phyloP scores from a whole-genome alignment of 805 yeast species.

The Yamadazyma akitaensis region DNA sequence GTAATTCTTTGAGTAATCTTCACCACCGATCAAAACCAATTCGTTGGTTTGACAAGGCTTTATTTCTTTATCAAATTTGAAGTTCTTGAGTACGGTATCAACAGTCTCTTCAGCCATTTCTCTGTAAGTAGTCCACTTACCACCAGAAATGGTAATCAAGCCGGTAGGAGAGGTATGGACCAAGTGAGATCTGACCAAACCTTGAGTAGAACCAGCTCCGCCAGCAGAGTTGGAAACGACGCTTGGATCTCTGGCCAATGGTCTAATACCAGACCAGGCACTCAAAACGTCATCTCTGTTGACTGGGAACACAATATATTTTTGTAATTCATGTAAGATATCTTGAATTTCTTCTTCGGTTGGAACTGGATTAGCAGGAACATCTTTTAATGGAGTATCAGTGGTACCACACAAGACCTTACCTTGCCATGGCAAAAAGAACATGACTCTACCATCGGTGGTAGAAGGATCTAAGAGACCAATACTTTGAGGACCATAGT shows the following conservation, averaged over 20 bases:
- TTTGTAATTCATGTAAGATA: constrained; percentile 81
- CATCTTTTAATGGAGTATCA: constrained; percentile 74
- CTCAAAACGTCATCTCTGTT: constrained; percentile 86
- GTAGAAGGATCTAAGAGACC: constrained; percentile 92
- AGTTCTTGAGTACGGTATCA: constrained; percentile 57
- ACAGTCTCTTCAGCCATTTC: constrained; percentile 97
- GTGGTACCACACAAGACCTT: constrained; percentile 96
- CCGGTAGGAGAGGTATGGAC: constrained; percentile 70
- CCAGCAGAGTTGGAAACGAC: constrained; percentile 51
- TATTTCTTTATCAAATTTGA: constrained; percentile 32
- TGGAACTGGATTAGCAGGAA: constrained; percentile 78
- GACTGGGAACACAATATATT: constrained; percentile 84
- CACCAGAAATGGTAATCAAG: constrained; percentile 87
- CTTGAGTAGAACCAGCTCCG: constrained; percentile 63
- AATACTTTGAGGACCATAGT: constrained; percentile 80
- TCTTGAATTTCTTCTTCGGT: constrained; percentile 86
- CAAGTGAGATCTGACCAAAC: constrained; percentile 86
- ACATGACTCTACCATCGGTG: constrained; percentile 93
- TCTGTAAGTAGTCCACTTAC: constrained; percentile 98
- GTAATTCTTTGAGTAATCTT: constrained; percentile 69
- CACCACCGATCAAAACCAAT: constrained; percentile 72
- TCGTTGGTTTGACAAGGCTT: constrained; percentile 52
- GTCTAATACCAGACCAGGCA: constrained; percentile 97
- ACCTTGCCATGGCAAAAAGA: constrained; percentile 97
- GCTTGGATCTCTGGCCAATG: constrained; percentile 88